Percentiles rank a stretch among this genome's conserved stretches.
Conservation (phyloP, 805 yeast genomes). For the Cyberlindnera euphorbiae region DNA sequence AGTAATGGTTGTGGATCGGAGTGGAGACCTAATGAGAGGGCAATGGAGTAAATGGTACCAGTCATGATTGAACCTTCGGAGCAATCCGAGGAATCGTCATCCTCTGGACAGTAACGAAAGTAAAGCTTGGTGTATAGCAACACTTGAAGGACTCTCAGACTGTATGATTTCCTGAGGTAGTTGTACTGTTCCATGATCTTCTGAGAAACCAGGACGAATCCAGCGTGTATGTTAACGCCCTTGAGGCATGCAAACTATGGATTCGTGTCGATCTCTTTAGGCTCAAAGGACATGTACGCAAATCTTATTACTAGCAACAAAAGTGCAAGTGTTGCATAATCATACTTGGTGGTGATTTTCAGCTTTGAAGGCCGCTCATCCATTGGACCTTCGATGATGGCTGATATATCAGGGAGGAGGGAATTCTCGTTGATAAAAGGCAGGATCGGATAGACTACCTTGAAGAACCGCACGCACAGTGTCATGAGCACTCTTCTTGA, state of each 20-base stretch:
- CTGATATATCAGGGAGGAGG: constrained; percentile 18
- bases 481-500: constrained; percentile 11
- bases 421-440: constrained; percentile 23
- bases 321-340: constrained; percentile 21
- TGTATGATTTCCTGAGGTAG: constrained; percentile 39
- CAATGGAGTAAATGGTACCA: constrained; percentile 50
- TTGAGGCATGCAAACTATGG: constrained; percentile 9
- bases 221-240: constrained; percentile 10
- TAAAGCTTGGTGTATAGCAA: constrained; percentile 45
- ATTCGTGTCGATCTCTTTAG: constrained; percentile 12
- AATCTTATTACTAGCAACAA: constrained; percentile 21
- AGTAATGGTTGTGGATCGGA: constrained; percentile 43
- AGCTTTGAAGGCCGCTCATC: constrained; percentile 5
- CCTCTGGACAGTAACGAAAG: constrained; percentile 46
- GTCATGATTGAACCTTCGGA: constrained; percentile 44
- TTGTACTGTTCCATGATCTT: constrained; percentile 49
- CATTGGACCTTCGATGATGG: constrained; percentile 8
- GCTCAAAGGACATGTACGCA: constrained; percentile 17
- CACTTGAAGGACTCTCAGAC: constrained; percentile 47
- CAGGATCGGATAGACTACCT: constrained; percentile 21
- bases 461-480: constrained; percentile 23
- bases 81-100: constrained; percentile 50
- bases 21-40: constrained; percentile 48
- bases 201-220: constrained; percentile 10
- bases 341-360: constrained; percentile 16